Percentiles rank a stretch among this genome's conserved stretches.
These are phyloP conservation scores for Fragilaria radians DNA, from an alignment of 108 stramenopile genomes.

Conservation along the genomic window DNA sequence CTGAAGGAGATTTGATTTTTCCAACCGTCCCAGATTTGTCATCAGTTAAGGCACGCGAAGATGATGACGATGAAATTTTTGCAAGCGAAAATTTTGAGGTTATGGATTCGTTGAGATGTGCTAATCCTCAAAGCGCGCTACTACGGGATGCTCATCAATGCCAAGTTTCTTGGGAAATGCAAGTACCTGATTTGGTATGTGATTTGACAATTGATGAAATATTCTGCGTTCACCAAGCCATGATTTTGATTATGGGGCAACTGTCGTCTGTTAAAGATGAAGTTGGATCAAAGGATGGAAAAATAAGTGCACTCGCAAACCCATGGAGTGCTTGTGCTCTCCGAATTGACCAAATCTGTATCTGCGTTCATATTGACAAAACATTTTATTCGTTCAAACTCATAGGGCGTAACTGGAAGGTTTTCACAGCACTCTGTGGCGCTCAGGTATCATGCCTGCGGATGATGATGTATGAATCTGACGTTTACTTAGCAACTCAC, in stretches of 20 bases:
- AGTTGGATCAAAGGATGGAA: not conserved
- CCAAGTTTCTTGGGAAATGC: constrained; percentile 23
- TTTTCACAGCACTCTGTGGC: constrained; percentile 17
- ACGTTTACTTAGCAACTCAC: constrained; percentile 15
- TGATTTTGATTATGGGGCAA: not conserved
- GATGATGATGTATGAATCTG: constrained; percentile 22
- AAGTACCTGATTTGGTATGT: constrained; percentile 42
- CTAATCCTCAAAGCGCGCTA: constrained; percentile 60
- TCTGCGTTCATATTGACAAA: constrained; percentile 14
- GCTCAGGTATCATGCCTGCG: constrained; percentile 24
- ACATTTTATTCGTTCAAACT: constrained; percentile 23
- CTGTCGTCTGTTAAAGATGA: not conserved
- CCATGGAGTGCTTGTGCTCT: constrained; percentile 16
- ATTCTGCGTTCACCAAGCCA: not conserved
- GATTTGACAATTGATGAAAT: constrained; percentile 50
- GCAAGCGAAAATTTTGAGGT: constrained; percentile 12
- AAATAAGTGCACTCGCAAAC: not conserved
- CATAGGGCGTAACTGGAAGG: constrained; percentile 15
- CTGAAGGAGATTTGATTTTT: constrained; percentile 20
- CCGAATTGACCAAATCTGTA: constrained; percentile 28
- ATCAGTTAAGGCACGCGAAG: constrained; percentile 68
- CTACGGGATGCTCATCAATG: constrained; percentile 43
- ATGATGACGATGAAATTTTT: constrained; percentile 47
- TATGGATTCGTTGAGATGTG: constrained; percentile 16
- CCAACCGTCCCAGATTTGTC: constrained; percentile 61